Evolutionary conservation across 2,329 filamentous ascomycete genomes (phyloP).

Genomic region (Fonsecaea nubica): DNA sequence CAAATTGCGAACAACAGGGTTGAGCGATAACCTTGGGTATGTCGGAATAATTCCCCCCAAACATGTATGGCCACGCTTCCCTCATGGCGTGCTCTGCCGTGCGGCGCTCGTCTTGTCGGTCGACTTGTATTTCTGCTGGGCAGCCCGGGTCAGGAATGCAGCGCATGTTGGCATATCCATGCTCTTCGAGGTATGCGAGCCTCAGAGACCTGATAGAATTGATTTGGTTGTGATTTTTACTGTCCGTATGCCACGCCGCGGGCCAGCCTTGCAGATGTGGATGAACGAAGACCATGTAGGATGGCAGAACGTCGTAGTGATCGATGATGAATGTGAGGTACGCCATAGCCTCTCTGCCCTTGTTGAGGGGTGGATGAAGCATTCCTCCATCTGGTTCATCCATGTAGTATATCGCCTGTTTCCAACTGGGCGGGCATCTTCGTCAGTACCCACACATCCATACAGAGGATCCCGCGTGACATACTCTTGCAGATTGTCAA

Average conservation of each 20-base stretch:
- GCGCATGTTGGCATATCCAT: slow-evolving; percentile 67
- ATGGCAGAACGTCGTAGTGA: slow-evolving; percentile 52
- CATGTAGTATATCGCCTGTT: slow-evolving; percentile 51
- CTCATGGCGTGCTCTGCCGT: slow-evolving; percentile 48
- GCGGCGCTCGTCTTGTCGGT: slow-evolving; percentile 42
- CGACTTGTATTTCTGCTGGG: slow-evolving; percentile 26
- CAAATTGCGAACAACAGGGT: slow-evolving; percentile 71
- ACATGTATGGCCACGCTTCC: slow-evolving; percentile 48
- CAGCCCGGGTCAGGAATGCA: slow-evolving; percentile 67
- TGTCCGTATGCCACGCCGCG: slow-evolving; percentile 61
- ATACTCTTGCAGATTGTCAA: slow-evolving; percentile 53
- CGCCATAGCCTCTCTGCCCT: slow-evolving; percentile 55
- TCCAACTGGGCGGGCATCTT: slow-evolving; percentile 46
- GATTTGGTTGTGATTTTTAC: slow-evolving; percentile 61
- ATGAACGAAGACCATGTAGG: slow-evolving; percentile 56
- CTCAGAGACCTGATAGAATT: slow-evolving; percentile 58
- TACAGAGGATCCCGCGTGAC: slow-evolving; percentile 25
- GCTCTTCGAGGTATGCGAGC: slow-evolving; percentile 56
- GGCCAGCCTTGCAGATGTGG: slow-evolving; percentile 44
- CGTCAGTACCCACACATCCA: background rate
- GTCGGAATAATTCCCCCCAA: slow-evolving; percentile 38
- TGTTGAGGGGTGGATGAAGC: slow-evolving; percentile 49
- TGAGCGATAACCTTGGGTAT: slow-evolving; percentile 52
- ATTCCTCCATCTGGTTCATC: slow-evolving; percentile 10
- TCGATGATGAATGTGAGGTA: slow-evolving; percentile 58